A percentile compares a stretch with the other conserved stretches of the same genome.
Evolutionary conservation across 805 yeast species (phyloP).

Genomic region (Ogataea salicorniae): DNA sequence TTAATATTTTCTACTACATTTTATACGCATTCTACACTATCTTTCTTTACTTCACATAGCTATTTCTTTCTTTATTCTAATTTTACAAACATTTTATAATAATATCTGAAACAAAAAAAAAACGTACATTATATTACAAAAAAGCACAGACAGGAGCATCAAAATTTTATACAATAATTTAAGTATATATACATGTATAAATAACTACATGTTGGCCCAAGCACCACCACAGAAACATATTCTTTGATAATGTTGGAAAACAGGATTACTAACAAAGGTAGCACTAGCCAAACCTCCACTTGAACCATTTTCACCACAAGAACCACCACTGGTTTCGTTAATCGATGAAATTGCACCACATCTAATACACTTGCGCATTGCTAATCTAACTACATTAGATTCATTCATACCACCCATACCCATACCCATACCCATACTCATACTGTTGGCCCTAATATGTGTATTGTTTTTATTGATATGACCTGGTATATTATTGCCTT

Average conservation of each 20-base stretch:
- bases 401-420: no score
- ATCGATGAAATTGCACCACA: conserved; percentile 33
- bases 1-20: no score
- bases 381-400: conserved; percentile 6
- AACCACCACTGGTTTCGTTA: conserved; percentile 20
- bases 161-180: no score
- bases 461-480: neutral
- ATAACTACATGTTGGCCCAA: conserved; percentile 47
- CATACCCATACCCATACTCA: no score
- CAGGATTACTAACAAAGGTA: conserved; percentile 26
- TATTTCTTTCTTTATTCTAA: no score
- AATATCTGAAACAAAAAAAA: no score
- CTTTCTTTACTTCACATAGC: no score
- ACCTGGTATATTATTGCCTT: neutral
- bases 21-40: no score
- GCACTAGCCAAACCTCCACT: conserved; percentile 15
- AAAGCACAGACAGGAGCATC: no score
- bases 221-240: conserved; percentile 76
- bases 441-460: neutral
- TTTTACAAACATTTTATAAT: no score
- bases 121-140: no score
- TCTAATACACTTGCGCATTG: conserved; percentile 29
- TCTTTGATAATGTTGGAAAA: conserved; percentile 43
- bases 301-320: conserved; percentile 9
- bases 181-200: neutral